phyloP scores from a whole-genome alignment of 2,329 filamentous ascomycete species.

The Aspergillus sp. region DNA sequence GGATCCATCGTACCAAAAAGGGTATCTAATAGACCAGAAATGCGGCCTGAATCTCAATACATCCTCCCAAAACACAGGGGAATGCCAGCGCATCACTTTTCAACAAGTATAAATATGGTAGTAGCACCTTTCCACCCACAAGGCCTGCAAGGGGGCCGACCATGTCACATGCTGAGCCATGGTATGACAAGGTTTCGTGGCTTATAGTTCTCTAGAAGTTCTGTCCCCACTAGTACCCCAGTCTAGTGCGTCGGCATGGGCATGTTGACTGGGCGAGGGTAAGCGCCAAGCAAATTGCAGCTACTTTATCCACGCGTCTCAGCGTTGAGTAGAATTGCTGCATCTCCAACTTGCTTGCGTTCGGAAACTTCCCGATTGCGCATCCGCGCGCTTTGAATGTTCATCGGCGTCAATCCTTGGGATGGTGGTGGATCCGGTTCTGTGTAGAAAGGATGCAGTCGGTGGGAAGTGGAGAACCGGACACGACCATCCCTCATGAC shows the following conservation, averaged over 20 bases:
- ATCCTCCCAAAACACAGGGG: not conserved
- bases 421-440: slow-evolving; percentile 39
- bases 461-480: slow-evolving; percentile 43
- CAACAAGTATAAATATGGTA: not conserved
- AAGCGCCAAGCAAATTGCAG: not conserved
- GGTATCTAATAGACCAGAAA: slow-evolving; percentile 12
- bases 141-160: not conserved
- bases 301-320: slow-evolving; percentile 33
- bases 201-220: no score
- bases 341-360: slow-evolving; percentile 87
- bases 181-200: not conserved
- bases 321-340: slow-evolving; percentile 71
- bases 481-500: slow-evolving; percentile 76
- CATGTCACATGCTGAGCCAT: not conserved
- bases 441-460: slow-evolving; percentile 43
- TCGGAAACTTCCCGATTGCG: slow-evolving; percentile 76
- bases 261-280: not conserved
- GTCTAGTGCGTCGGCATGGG: not conserved
- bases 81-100: not conserved
- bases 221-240: not conserved
- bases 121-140: not conserved
- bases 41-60: not conserved
- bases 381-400: slow-evolving; percentile 63
- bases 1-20: slow-evolving; percentile 5
- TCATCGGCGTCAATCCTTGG: slow-evolving; percentile 56